Evolutionary conservation across 2,329 filamentous ascomycete genomes (phyloP).

Genomic region (Lecanoromycetidae sp.): DNA sequence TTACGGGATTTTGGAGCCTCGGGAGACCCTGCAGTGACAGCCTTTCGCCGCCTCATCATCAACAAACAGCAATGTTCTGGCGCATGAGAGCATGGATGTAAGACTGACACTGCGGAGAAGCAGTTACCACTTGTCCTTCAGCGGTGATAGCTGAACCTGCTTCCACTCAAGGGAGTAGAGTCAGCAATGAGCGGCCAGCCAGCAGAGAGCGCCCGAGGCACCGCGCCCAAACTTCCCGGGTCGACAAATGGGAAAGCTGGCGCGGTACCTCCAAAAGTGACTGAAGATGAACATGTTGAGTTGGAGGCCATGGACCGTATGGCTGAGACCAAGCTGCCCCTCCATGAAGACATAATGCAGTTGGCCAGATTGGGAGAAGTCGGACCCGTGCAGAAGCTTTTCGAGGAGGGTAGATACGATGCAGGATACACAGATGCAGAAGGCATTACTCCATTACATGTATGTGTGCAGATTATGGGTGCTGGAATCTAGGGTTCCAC

Average conservation of each 20-base stretch:
- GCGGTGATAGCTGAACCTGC: no score
- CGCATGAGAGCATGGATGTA: no score
- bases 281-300: conserved; percentile 27
- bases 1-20: no score
- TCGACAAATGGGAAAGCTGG: conserved; percentile 24
- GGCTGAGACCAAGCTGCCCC: conserved; percentile 28
- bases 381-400: conserved; percentile 73
- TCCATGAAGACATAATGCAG: conserved; percentile 87
- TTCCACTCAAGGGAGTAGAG: no score
- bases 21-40: no score
- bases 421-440: conserved; percentile 79
- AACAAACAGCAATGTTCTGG: no score
- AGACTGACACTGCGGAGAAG: no score
- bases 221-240: conserved; percentile 20
- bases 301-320: conserved; percentile 23
- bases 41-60: no score
- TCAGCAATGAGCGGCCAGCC: conserved; percentile 7
- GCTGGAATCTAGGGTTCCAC: neutral
- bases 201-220: conserved; percentile 10
- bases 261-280: conserved; percentile 25
- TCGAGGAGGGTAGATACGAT: conserved; percentile 68
- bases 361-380: conserved; percentile 81
- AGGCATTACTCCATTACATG: conserved; percentile 90
- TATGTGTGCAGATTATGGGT: conserved; percentile 37
- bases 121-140: no score